Percentiles rank a stretch among this genome's conserved stretches.
These are phyloP conservation scores for Penicillium coffeae DNA, from an alignment of 495 filamentous ascomycete genomes.

Conservation along the genomic window DNA sequence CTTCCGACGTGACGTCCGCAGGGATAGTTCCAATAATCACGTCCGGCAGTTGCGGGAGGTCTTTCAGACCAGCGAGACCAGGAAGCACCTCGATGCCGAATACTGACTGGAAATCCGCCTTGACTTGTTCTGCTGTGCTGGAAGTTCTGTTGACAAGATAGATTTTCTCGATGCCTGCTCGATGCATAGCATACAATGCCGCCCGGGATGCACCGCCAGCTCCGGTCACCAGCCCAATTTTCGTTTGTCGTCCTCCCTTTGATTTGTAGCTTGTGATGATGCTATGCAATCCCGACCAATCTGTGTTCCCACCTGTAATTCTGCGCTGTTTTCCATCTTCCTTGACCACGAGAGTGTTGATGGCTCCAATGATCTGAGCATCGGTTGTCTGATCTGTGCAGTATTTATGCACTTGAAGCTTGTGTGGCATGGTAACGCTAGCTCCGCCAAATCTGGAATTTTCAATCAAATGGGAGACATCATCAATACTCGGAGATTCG, in stretches of 20 bases:
- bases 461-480: slow-evolving; percentile 41
- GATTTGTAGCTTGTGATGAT: slow-evolving; percentile 16
- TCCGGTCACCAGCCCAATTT: slow-evolving; percentile 36
- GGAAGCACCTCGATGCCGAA: slow-evolving; percentile 9
- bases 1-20: slow-evolving; percentile 14
- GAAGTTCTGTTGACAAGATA: slow-evolving; percentile 60
- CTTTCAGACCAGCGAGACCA: neutral
- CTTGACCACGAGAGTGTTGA: slow-evolving; percentile 39
- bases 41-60: slow-evolving; percentile 11
- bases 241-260: slow-evolving; percentile 6
- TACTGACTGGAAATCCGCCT: slow-evolving; percentile 48
- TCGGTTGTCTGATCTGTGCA: slow-evolving; percentile 33
- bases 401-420: slow-evolving; percentile 35
- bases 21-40: slow-evolving; percentile 27
- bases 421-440: slow-evolving; percentile 51
- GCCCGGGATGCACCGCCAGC: slow-evolving; percentile 43
- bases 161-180: slow-evolving; percentile 59
- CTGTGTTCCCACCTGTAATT: slow-evolving; percentile 44
- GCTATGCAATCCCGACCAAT: slow-evolving; percentile 39
- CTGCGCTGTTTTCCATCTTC: slow-evolving; percentile 17
- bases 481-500: slow-evolving; percentile 36
- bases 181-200: slow-evolving; percentile 38
- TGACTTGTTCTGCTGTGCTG: slow-evolving; percentile 51
- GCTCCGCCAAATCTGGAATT: slow-evolving; percentile 39
- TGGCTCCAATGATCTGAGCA: slow-evolving; percentile 34